Percentiles rank a stretch among this genome's conserved stretches.
Conservation (phyloP, 768 basidiomycete species). For the Tylopilus vinaceipallidus region DNA sequence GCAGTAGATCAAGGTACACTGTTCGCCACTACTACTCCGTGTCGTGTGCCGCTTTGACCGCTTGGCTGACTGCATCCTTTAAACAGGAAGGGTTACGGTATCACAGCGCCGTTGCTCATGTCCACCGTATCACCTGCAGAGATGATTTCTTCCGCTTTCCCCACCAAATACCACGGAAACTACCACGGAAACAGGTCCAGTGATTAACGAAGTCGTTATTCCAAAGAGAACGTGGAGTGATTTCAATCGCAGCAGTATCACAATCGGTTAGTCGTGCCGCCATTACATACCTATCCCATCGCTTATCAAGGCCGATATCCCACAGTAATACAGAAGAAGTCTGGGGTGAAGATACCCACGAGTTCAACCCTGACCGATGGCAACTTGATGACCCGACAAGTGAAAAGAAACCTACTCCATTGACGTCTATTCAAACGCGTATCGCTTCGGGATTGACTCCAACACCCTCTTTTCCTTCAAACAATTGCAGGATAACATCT, state of each 20-base stretch:
- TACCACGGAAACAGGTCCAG: conserved; percentile 42
- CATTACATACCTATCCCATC: background rate
- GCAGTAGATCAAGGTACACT: conserved; percentile 33
- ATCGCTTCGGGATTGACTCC: background rate
- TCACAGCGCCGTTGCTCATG: conserved; percentile 50
- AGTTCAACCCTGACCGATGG: conserved; percentile 32
- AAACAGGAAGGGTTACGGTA: conserved; percentile 46
- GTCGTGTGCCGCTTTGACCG: conserved; percentile 15
- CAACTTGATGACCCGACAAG: conserved; percentile 14
- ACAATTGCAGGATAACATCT: conserved; percentile 28
- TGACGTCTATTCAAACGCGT: conserved; percentile 32
- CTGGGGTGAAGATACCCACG: conserved; percentile 32
- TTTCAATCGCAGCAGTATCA: conserved; percentile 55
- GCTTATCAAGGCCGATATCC: background rate
- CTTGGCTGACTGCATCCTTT: background rate
- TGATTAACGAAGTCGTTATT: conserved; percentile 43
- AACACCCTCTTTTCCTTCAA: background rate
- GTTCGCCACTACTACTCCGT: no score
- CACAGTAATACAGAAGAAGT: conserved; percentile 26
- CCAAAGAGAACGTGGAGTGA: conserved; percentile 51
- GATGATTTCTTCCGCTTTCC: conserved; percentile 63
- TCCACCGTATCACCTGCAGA: conserved; percentile 46
- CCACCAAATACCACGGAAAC: no score
- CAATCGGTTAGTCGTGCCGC: conserved; percentile 45
- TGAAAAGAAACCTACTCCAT: conserved; percentile 21